These are phyloP conservation scores for Parafenestella ontariensis DNA, from an alignment of 2,329 filamentous ascomycete species.

Conservation along the genomic window DNA sequence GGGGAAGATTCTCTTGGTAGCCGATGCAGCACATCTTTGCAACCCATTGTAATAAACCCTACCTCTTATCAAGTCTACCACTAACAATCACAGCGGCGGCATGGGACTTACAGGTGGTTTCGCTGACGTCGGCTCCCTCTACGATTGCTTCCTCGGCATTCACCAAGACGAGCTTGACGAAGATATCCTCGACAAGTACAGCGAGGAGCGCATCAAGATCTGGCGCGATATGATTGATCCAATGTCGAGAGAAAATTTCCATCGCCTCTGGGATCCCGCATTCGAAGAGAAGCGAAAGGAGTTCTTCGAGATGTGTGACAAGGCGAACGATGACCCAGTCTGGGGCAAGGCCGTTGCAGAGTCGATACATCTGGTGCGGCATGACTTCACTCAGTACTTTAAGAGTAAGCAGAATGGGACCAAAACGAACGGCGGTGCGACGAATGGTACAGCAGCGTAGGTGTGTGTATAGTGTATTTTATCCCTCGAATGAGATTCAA, in stretches of 20 bases:
- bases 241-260: slow-evolving; percentile 52
- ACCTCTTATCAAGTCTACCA: background rate
- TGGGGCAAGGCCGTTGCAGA: slow-evolving; percentile 37
- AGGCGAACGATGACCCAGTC: slow-evolving; percentile 37
- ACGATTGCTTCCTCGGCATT: slow-evolving; percentile 61
- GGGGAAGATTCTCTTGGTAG: slow-evolving; percentile 64
- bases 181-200: slow-evolving; percentile 45
- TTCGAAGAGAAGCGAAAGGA: slow-evolving; percentile 36
- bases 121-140: slow-evolving; percentile 68
- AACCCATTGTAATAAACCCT: slow-evolving; percentile 53
- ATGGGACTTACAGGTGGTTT: slow-evolving; percentile 70
- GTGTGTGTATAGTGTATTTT: background rate
- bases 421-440: background rate
- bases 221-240: slow-evolving; percentile 47
- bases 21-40: slow-evolving; percentile 68
- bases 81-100: slow-evolving; percentile 55
- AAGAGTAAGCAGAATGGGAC: slow-evolving; percentile 32
- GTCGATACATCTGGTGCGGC: slow-evolving; percentile 35
- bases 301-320: slow-evolving; percentile 43
- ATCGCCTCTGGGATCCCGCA: slow-evolving; percentile 43
- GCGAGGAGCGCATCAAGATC: slow-evolving; percentile 41
- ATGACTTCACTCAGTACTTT: slow-evolving; percentile 48
- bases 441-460: slow-evolving; percentile 1
- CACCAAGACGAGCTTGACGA: slow-evolving; percentile 44
- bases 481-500: too few relatives aligned